Evolutionary conservation across 345 rosid genomes (phyloP).

Genomic region (Nasturtium officinale): DNA sequence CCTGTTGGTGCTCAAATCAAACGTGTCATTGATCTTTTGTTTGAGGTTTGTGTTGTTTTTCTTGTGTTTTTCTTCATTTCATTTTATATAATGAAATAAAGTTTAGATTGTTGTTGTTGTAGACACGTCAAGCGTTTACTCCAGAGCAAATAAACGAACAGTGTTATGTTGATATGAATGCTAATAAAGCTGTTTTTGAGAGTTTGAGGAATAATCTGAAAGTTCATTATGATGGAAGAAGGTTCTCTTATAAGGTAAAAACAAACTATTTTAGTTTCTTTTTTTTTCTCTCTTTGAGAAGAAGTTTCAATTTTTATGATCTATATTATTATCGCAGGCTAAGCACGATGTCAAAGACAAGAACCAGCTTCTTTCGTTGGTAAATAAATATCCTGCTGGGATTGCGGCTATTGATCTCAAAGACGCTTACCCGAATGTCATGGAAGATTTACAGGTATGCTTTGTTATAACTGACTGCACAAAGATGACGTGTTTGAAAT

Average conservation of each 20-base stretch:
- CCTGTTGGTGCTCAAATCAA: conserved; percentile 92
- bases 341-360: conserved; percentile 78
- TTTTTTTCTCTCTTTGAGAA: background rate
- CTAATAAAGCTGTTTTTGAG: conserved; percentile 85
- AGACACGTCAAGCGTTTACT: conserved; percentile 77
- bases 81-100: background rate
- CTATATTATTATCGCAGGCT: conserved; percentile 45
- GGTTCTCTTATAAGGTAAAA: conserved; percentile 90
- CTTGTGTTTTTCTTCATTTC: background rate
- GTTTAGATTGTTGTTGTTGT: conserved; percentile 9
- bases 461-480: background rate
- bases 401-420: conserved; percentile 79
- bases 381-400: conserved; percentile 67
- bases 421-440: conserved; percentile 82
- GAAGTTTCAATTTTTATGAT: background rate
- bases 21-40: conserved; percentile 75
- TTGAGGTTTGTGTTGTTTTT: conserved; percentile 45
- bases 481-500: background rate
- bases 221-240: conserved; percentile 73
- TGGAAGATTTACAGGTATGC: conserved; percentile 82
- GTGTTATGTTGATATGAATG: conserved; percentile 64
- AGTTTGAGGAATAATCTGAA: conserved; percentile 75
- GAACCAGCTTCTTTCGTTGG: conserved; percentile 59
- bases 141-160: conserved; percentile 83
- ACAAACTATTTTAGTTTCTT: background rate